Evolutionary conservation across 73 alveolate species (phyloP), one percentile per base, ranked within the genome.

Genomic region (Symbiodinium natans): DNA sequence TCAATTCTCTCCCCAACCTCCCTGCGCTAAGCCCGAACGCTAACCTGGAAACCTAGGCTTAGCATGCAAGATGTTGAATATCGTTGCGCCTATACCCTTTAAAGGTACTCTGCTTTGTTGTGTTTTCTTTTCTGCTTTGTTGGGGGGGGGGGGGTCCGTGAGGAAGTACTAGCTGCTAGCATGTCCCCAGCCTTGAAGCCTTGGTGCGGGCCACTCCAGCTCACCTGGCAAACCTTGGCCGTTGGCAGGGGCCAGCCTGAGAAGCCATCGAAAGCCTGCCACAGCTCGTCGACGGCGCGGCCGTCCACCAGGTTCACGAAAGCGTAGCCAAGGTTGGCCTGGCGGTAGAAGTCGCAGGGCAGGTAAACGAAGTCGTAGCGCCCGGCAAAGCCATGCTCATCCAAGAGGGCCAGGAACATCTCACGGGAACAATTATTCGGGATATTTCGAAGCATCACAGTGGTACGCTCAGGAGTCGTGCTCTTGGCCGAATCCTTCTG

Each of bases 401-500:
- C 99, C 54, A 99, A 99, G 94, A 99, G 99, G 41, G 99, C 98
- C 80, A 99, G 95, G 48, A 99, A 99, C 99, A 99, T 99, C 99
- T 99, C 99, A 52, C 99, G 94, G 27, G 99, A 99, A 89, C 99
- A 99, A 94, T 99, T 99, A 99, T 99, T 99, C 2, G 99, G 99
- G 86, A 99, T 99, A 99, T 99, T 99, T 94, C 99, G 99, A 68
- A 99, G 99, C 99, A 99, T 99, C 80, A 99, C 99, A 4, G 99
- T 99, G 54, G 99, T 99, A 56, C 99, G 97, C 46, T 99, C 95
- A 90, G 68, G 0, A 34, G 99, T 95, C n/a, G 27, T 0, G 29
- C 21, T 21, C n/a, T 10, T 52, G 6, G 68, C 68, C 68, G 68
- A 27, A 52, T 52, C 21, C 29, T 27, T 52, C 68, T 11, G 4